Conservation (phyloP, 2,329 filamentous ascomycete species). For the Metarhizium humberi region DNA sequence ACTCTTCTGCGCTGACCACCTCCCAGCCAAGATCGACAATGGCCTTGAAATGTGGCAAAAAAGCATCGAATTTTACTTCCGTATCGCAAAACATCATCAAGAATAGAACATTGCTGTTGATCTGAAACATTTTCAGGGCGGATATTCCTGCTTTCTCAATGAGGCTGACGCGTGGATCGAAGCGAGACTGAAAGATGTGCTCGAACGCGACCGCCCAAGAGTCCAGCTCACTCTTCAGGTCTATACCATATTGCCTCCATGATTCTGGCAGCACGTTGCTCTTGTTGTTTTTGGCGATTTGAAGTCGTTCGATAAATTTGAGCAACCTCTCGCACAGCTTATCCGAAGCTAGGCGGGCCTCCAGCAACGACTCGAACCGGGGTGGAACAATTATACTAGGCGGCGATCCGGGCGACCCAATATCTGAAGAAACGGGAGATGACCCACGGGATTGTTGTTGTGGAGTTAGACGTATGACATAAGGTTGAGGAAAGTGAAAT, state of each 20-base stretch:
- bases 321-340: constrained; percentile 46
- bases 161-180: constrained; percentile 36
- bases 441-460: constrained; percentile 24
- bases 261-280: constrained; percentile 42
- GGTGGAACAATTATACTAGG: constrained; percentile 14
- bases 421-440: constrained; percentile 20
- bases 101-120: constrained; percentile 48
- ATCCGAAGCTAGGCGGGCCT: constrained; percentile 49
- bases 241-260: constrained; percentile 36
- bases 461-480: constrained; percentile 40
- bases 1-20: constrained; percentile 49
- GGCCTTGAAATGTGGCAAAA: constrained; percentile 38
- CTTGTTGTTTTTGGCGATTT: constrained; percentile 36
- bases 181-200: constrained; percentile 40
- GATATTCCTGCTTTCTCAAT: constrained; percentile 52
- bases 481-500: constrained; percentile 55
- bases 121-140: constrained; percentile 53
- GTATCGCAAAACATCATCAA: constrained; percentile 51
- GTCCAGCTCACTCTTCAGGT: constrained; percentile 40
- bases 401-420: constrained; percentile 8
- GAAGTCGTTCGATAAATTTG: constrained; percentile 47
- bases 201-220: constrained; percentile 49
- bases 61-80: constrained; percentile 50
- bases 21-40: constrained; percentile 51
- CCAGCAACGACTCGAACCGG: constrained; percentile 38